These are phyloP conservation scores for Mucor indicus DNA, from an alignment of 371 early-diverging fungal species.

Conservation along the genomic window DNA sequence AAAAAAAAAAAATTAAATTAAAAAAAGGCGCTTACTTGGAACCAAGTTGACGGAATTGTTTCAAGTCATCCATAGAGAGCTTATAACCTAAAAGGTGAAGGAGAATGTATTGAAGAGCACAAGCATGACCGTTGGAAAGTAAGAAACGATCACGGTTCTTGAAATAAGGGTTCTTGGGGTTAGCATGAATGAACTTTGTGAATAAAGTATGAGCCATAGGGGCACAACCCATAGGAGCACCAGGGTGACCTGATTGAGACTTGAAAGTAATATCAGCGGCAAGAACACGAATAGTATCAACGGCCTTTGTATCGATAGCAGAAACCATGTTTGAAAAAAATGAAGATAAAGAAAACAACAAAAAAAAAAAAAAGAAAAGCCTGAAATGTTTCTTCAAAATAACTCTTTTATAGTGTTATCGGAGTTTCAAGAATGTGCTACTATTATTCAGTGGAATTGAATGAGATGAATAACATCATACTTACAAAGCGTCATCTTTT, in stretches of 20 bases:
- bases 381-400: too few species aligned
- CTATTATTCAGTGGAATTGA: too few species aligned
- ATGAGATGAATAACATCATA: too few species aligned
- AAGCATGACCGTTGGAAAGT: slow-evolving; percentile 98
- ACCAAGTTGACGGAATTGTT: slow-evolving; percentile 89
- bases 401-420: too few species aligned
- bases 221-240: slow-evolving; percentile 97
- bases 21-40: slow-evolving; percentile 28
- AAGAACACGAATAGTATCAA: slow-evolving; percentile 93
- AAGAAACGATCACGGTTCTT: slow-evolving; percentile 97
- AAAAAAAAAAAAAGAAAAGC: too few species aligned
- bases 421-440: too few species aligned
- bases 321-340: too few species aligned
- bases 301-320: slow-evolving; percentile 24
- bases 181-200: slow-evolving; percentile 71
- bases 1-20: background rate
- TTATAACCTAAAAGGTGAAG: slow-evolving; percentile 91
- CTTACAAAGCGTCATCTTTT: too few species aligned
- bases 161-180: slow-evolving; percentile 89
- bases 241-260: slow-evolving; percentile 98
- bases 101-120: slow-evolving; percentile 92
- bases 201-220: slow-evolving; percentile 93
- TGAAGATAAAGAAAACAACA: too few species aligned
- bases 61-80: slow-evolving; percentile 90
- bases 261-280: slow-evolving; percentile 92